phyloP scores from a whole-genome alignment of 2,329 filamentous ascomycete species.

The Aureobasidium lini region DNA sequence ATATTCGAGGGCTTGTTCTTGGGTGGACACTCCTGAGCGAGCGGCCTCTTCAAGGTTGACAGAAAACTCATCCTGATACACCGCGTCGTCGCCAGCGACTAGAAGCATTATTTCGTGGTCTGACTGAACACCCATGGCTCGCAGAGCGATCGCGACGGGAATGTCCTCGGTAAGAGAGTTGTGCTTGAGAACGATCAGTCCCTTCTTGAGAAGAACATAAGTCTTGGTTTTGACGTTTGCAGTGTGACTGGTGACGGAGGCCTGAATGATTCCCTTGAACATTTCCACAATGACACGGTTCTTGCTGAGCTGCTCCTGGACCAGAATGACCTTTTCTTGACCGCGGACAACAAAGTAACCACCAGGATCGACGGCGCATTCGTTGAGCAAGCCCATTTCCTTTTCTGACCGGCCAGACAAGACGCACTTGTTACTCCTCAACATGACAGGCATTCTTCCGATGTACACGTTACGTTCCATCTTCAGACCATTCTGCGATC shows the following conservation, averaged over 20 bases:
- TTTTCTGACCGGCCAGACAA: conserved; percentile 75
- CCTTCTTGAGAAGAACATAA: conserved; percentile 91
- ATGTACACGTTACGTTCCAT: conserved; percentile 69
- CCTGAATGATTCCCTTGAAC: conserved; percentile 89
- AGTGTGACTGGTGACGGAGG: conserved; percentile 95
- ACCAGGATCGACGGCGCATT: conserved; percentile 91
- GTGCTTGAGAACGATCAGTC: conserved; percentile 79
- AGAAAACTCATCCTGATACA: conserved; percentile 90
- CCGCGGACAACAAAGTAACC: conserved; percentile 98
- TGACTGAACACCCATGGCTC: conserved; percentile 86
- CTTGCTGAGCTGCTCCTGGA: conserved; percentile 98
- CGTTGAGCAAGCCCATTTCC: conserved; percentile 86
- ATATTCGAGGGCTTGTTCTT: conserved; percentile 92
- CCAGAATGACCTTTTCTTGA: conserved; percentile 96
- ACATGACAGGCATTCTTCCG: conserved; percentile 91
- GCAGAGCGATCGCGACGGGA: conserved; percentile 89
- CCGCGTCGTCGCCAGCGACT: conserved; percentile 76
- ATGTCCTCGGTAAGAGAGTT: conserved; percentile 89
- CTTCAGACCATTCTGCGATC: conserved; percentile 53
- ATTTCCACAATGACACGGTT: conserved; percentile 97
- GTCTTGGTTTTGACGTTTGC: conserved; percentile 98
- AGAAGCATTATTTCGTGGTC: conserved; percentile 93
- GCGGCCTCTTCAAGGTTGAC: conserved; percentile 92
- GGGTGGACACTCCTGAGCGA: conserved; percentile 77
- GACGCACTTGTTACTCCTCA: conserved; percentile 89